A percentile compares a stretch with the other conserved stretches of the same genome.
Conservation (phyloP, 2,329 filamentous ascomycete genomes). For the Fusarium pseudocircinatum region DNA sequence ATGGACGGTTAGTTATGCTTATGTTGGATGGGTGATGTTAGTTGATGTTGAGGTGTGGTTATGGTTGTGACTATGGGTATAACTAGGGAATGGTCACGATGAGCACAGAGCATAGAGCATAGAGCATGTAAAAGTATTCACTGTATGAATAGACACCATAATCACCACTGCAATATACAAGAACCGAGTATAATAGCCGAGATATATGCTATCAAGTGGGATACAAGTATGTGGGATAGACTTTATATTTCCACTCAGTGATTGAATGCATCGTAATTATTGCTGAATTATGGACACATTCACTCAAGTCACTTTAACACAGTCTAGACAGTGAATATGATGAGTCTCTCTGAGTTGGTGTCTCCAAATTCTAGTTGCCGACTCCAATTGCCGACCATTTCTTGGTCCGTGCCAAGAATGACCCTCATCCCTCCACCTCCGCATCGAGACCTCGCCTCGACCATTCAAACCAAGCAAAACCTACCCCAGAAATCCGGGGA, state of each 20-base stretch:
- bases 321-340: background rate
- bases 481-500: conserved; percentile 33
- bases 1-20: background rate
- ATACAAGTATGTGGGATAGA: background rate
- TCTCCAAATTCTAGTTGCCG: conserved; percentile 33
- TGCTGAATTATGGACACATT: background rate
- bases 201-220: background rate
- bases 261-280: background rate
- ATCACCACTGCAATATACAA: background rate
- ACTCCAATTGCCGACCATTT: conserved; percentile 40
- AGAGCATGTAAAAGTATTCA: background rate
- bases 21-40: conserved; percentile 10
- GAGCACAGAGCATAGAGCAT: background rate
- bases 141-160: background rate
- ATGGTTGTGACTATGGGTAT: background rate
- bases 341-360: background rate
- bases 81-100: background rate
- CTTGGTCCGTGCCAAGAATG: conserved; percentile 36
- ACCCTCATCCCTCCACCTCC: conserved; percentile 22
- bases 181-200: conserved; percentile 29
- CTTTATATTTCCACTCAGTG: background rate
- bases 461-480: conserved; percentile 9
- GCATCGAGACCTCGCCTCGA: conserved; percentile 1
- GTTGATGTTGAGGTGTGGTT: background rate
- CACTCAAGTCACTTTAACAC: background rate